Evolutionary conservation across 2,329 filamentous ascomycete species (phyloP).

Genomic region (Colletotrichum brevisporum): DNA sequence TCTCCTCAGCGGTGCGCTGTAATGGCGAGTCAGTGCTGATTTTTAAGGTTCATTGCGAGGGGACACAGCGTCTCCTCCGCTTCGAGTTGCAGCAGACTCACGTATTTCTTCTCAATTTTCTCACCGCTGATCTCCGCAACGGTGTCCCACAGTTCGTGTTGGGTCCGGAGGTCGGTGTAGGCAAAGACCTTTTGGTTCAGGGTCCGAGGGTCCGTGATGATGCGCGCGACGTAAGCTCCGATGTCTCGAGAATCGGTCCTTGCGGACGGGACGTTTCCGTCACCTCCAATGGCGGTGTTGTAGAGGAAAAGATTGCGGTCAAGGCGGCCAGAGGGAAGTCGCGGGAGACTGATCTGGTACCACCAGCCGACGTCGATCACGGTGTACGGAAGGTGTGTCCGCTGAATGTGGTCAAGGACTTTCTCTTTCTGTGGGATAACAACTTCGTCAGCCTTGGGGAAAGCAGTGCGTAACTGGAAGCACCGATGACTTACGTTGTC

Average conservation of each 20-base stretch:
- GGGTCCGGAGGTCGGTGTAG: constrained; percentile 60
- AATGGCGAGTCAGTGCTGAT: no score
- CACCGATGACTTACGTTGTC: constrained; percentile 34
- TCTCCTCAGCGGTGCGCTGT: neutral
- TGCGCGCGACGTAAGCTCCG: constrained; percentile 64
- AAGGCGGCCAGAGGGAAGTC: constrained; percentile 46
- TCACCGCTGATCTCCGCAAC: constrained; percentile 65
- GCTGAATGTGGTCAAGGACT: constrained; percentile 63
- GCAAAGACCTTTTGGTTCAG: constrained; percentile 66
- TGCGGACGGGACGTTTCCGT: constrained; percentile 59
- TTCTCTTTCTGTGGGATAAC: constrained; percentile 59
- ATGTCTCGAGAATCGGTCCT: constrained; percentile 66
- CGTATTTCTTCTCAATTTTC: constrained; percentile 49
- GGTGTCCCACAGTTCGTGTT: constrained; percentile 61
- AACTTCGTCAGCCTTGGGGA: neutral
- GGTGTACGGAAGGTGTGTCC: constrained; percentile 66
- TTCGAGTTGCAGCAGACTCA: neutral
- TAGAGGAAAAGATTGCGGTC: neutral
- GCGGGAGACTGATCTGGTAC: constrained; percentile 61
- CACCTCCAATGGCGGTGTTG: constrained; percentile 57
- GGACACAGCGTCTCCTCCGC: no score
- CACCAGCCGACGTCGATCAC: constrained; percentile 71
- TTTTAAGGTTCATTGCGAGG: no score
- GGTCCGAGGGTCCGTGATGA: constrained; percentile 66
- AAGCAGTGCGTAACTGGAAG: no score